Evolutionary conservation across 2,329 filamentous ascomycete genomes (phyloP), one percentile per base, ranked within the genome.

Genomic region (Sclerotinia borealis): DNA sequence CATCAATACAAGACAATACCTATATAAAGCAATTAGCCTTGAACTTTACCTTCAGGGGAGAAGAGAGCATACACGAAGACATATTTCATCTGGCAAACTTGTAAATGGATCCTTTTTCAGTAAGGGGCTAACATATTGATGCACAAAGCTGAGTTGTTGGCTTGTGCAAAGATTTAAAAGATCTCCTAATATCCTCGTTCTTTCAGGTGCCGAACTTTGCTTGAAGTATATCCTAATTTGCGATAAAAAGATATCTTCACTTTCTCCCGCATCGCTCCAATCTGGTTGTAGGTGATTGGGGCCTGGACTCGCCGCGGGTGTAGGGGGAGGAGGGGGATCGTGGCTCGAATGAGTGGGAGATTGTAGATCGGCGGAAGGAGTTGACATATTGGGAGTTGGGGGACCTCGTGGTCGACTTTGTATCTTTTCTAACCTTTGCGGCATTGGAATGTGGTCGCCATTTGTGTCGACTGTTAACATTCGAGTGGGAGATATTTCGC

Each of bases 31-130:
- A 68, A 63, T 62, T 52, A 39, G 50, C 54, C 25, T 47, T 47
- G 11, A 13, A n/a, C 10, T 61, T 34, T 31, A 48, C 27, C 1
- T n/a, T 43, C 19, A 11, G 58, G 34, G 22, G 27, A 50, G 61
- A 56, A 15, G n/a, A n/a, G n/a, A n/a, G 77, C 88, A 74, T 83
- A 96, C 92, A 72, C 92, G 83, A 65, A 99, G 79, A 76, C 93
- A 98, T 49, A 99, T 79, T 77, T 99, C 95, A 73, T 96, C 93
- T 0, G 95, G 95, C 61, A 99, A 82, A 64, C 89, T 90, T 58
- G 89, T 91, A 72, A 99, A 98, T 0, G 95, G 95, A 75, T 99
- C 95, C 76, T 97, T 96, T 78, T 97, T 97, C 68, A 99, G 79
- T 66, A 96, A 79, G 34, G 95, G 95, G 75, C 92, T 93, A 70